Evolutionary conservation across 306 rosid species (phyloP), one percentile per base, ranked within the genome.

Genomic region (Boehmeria nivea): DNA sequence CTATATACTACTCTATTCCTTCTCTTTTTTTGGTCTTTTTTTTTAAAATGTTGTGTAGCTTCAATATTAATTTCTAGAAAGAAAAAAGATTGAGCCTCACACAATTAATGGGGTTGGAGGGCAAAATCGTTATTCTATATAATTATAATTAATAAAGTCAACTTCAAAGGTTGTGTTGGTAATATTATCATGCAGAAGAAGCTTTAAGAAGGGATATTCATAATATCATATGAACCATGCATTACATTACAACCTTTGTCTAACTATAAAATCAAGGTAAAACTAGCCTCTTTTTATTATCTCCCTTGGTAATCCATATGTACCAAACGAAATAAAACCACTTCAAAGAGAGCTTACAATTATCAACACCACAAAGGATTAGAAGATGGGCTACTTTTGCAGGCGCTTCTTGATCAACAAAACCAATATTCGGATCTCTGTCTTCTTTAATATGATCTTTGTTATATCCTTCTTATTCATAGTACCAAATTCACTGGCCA

Each of bases 321-420:
- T n/a, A n/a, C n/a, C n/a, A n/a, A n/a, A n/a, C n/a, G n/a, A n/a
- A n/a, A n/a, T n/a, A n/a, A n/a, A n/a, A n/a, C n/a, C n/a, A 63
- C 16, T 64, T 12, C 48, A 71, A 31, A 31, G 54, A 69, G 39
- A 72, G 40, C 53, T 44, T 38, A 48, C 12, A 63, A 19, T 13
- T 3, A 28, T 8, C 14, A 16, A 40, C 64, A 11, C 28, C 43
- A 56, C 28, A 72, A 59, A 63, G 46, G 68, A n/a, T n/a, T n/a
- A 58, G 64, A 79, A 14, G 64, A 84, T 73, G 85, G 57, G 63
- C 69, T 25, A 64, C 72, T 76, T 69, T 66, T 17, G 57, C 54
- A 68, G 45, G 16, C 17, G 76, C 60, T 61, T 19, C 58, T 39
- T 54, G 16, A 40, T 0, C 45, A 0, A 0, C 70, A 49, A 38